Conservation (phyloP, 2,329 filamentous ascomycete species). For the Cytospora schulzeri region DNA sequence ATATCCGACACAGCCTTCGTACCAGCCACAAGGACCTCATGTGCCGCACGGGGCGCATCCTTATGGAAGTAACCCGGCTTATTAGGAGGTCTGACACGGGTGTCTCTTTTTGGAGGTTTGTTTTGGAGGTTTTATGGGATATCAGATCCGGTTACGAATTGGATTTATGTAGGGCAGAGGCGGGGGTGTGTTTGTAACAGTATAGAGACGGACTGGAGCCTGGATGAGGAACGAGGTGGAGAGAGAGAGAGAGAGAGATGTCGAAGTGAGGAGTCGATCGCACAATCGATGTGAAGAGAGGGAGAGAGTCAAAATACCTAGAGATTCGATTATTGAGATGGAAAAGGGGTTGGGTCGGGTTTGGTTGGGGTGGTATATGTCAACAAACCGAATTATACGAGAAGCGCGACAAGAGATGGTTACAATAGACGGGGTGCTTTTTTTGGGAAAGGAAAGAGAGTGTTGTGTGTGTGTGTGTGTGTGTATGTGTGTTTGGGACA, state of each 20-base stretch:
- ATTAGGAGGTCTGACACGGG: constrained; percentile 8
- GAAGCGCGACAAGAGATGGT: not conserved
- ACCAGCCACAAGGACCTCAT: constrained; percentile 27
- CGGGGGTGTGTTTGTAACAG: not conserved
- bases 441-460: not conserved
- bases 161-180: too few species aligned
- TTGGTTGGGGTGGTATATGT: not conserved
- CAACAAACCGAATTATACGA: not conserved
- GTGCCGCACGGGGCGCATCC: constrained; percentile 20
- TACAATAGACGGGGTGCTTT: not conserved
- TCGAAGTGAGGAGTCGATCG: not conserved
- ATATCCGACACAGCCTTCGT: constrained; percentile 28
- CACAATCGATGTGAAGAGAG: not conserved
- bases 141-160: too few species aligned
- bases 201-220: not conserved
- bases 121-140: not conserved
- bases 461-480: too few species aligned
- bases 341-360: not conserved
- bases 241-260: not conserved
- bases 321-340: not conserved
- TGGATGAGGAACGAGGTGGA: too few species aligned
- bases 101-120: not conserved
- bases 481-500: too few species aligned
- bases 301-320: not conserved
- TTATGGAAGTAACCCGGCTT: constrained; percentile 24